Base-by-base conservation (phyloP, 2,329 filamentous ascomycete genomes). In the Ascochyta clinopodiicola region DNA sequence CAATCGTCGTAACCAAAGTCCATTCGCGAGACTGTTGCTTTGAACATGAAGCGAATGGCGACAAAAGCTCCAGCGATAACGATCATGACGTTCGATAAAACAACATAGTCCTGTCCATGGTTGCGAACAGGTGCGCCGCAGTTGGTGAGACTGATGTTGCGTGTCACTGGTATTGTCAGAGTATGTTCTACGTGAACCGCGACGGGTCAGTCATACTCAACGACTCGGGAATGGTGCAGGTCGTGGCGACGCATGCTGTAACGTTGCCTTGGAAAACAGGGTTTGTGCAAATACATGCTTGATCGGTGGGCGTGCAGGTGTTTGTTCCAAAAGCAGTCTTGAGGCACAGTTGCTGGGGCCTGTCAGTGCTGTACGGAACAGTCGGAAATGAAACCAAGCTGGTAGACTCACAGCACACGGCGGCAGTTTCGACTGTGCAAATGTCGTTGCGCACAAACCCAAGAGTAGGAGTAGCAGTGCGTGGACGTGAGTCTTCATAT, bases 1-100 rank as follows among this genome's bases (percentile, higher is more conserved):
- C 68, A 74, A 54, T 80, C 78, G 60, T 80, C 78, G 59, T 62
- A 67, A 12, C 77, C 75, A 59, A 79, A 51, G 22, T 71, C 68
- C 21, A 63, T 55, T 12, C 60, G 59, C 3, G 75, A 72, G 21
- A 76, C 68, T 17, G 68, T 63, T 3, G 75, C 54, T 15, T 78
- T 75, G 48, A 77, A 76, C 8, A 68, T 40, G 31, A 79, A 69
- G 6, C 78, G 73, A 4, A 77, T 54, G 6, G 25, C 27, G 34
- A 76, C 76, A 22, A 71, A 74, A 2, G 72, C 24, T 0, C 74
- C 47, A 10, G 77, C 73, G 5, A 79, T 44, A 8, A 67, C 60
- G 3, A 71, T 68, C 40, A 77, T 74, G 6, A 59, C 63, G 15
- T 77, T 66, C 13, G 72, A 76, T 2, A 75, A 43, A 17, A 67